Conservation (phyloP, 164 flowering plant genomes). For the Aristolochia californica region DNA sequence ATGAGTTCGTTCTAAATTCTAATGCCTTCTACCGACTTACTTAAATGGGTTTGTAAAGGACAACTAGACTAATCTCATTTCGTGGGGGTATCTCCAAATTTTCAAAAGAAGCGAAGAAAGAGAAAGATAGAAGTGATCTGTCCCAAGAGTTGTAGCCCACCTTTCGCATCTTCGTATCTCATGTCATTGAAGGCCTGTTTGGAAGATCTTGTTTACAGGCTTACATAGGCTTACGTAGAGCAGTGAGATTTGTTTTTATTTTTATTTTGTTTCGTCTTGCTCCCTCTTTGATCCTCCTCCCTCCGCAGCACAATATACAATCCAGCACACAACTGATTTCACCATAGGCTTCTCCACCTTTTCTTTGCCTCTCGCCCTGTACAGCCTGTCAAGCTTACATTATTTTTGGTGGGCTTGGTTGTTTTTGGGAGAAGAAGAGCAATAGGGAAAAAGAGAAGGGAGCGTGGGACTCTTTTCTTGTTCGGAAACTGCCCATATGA, state of each 20-base stretch:
- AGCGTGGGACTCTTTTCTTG: background rate
- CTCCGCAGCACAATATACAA: constrained; percentile 6
- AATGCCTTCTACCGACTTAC: constrained; percentile 3
- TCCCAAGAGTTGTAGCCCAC: constrained; percentile 9
- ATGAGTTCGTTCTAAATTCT: background rate
- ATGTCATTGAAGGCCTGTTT: constrained; percentile 26
- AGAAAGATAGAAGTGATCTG: constrained; percentile 6
- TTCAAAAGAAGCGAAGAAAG: constrained; percentile 3
- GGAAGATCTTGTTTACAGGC: constrained; percentile 48
- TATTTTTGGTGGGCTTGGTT: constrained; percentile 29
- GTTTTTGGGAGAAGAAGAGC: constrained; percentile 13
- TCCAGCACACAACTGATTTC: constrained; percentile 11
- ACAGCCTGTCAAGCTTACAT: constrained; percentile 52
- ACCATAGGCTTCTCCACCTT: constrained; percentile 22
- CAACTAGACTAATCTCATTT: constrained; percentile 12
- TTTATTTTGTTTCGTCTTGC: constrained; percentile 17
- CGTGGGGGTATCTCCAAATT: constrained; percentile 19
- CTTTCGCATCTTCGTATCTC: constrained; percentile 15
- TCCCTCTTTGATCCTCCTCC: constrained; percentile 19
- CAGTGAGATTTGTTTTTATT: constrained; percentile 23
- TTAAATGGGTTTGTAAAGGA: constrained; percentile 21
- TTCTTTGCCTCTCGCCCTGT: constrained; percentile 15
- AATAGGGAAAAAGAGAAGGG: no score
- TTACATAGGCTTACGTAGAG: constrained; percentile 21
- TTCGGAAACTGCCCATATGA: constrained; percentile 16